Percentiles rank a stretch among this genome's conserved stretches.
These are phyloP conservation scores for Pilasporangium apinafurcum DNA, from an alignment of 352 stramenopile genomes.

Conservation along the genomic window DNA sequence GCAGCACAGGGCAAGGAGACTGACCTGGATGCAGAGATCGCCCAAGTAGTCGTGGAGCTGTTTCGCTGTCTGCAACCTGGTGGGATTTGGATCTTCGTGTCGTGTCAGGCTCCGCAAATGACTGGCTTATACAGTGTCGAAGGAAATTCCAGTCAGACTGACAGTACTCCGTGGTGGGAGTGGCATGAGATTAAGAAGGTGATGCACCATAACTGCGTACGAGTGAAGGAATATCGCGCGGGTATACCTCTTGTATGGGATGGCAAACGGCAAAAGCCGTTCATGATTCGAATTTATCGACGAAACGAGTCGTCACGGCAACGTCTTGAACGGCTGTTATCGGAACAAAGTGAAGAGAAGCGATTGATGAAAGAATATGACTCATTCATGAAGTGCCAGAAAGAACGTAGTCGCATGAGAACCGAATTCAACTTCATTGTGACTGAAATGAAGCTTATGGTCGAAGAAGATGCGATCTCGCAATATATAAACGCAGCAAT, in stretches of 20 bases:
- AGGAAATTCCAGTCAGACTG: not conserved
- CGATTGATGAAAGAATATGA: not conserved
- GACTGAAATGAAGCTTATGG: conserved; percentile 2
- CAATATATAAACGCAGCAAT: not conserved
- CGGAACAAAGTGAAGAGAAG: conserved; percentile 3
- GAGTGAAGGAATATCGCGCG: conserved; percentile 4
- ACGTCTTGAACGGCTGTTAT: conserved; percentile 4
- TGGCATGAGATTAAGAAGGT: conserved; percentile 7
- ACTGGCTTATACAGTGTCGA: not conserved
- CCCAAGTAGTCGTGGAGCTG: conserved; percentile 10
- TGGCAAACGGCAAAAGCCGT: conserved; percentile 8
- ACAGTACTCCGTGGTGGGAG: conserved; percentile 13
- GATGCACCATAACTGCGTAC: conserved; percentile 5
- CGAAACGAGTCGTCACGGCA: conserved; percentile 8
- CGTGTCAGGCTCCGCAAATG: conserved; percentile 2
- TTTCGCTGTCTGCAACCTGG: conserved; percentile 19
- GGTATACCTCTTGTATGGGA: conserved; percentile 7
- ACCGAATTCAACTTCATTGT: not conserved
- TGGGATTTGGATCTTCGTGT: conserved; percentile 14
- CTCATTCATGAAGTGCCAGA: not conserved
- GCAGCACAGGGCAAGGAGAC: conserved; percentile 4
- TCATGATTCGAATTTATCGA: conserved; percentile 11
- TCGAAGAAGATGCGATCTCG: conserved; percentile 1
- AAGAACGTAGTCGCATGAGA: not conserved
- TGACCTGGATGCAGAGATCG: conserved; percentile 2